Evolutionary conservation across 208 protist species (phyloP), one percentile per base, ranked within the genome.

Genomic region (Balamuthia mandrillaris): DNA sequence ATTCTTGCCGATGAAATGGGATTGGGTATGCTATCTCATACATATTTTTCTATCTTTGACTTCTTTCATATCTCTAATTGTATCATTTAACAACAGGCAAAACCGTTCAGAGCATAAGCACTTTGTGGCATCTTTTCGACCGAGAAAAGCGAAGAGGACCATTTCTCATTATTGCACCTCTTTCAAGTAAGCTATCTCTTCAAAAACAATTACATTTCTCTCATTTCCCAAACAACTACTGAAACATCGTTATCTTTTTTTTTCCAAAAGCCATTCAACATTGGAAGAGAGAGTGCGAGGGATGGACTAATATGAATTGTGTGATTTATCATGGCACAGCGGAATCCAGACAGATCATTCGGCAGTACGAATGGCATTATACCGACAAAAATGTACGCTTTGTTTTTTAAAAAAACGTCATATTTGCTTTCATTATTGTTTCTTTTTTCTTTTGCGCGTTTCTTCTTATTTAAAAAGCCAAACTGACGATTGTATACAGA

Each of bases 1-100:
- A 98, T 99, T 51, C 88, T 99, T 7, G 95, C 92, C 7, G 97
- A 99, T 88, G 96, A 99, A 72, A 99, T 99, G 97, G 97, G 97
- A 3, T 92, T 99, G 0, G 97, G 97, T 82, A 61, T 3, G 4
- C 2, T 31, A 72, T 72, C 21, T 44, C 9, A 16, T 58, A 58
- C 16, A 39, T 31, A 42, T 78, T 56, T 61, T 81, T 3, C 0
- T n/a, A 7, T 33, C 4, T 14, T 7, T 35, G 1, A n/a, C 0
- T 29, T 5, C 18, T 42, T 61, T 5, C 45, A 60, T 78, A 27
- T n/a, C 4, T 35, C 45, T 10, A 9, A 21, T 63, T 10, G 18
- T 18, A 27, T 18, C n/a, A 27, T 18, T 27, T 33, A 29, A 14
- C 37, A 56, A 29, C 0, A 82, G 75, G 81, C 29, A 99, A 99